A percentile compares a stretch with the other conserved stretches of the same genome.
Conservation (phyloP, 345 rosid genomes). For the Salix koriyanagi region DNA sequence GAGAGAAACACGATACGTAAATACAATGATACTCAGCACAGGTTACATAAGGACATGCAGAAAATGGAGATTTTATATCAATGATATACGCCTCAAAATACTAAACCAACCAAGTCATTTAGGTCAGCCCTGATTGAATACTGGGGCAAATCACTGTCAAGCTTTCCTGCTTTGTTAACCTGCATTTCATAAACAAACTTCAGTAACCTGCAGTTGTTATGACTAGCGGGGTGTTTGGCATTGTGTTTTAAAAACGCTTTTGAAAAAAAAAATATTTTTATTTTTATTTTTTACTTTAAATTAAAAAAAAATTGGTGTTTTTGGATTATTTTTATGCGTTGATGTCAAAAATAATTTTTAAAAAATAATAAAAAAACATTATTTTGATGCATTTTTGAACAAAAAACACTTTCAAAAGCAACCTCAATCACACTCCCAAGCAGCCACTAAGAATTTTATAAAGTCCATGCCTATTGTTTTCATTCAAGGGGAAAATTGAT, state of each 20-base stretch:
- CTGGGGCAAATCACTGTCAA: constrained; percentile 65
- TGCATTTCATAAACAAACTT: constrained; percentile 21
- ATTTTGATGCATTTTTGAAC: too few species aligned
- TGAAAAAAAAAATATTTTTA: too few species aligned
- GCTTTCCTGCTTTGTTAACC: constrained; percentile 77
- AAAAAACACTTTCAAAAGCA: too few species aligned
- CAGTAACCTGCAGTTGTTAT: neutral
- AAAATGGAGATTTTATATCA: neutral
- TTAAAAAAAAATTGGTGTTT: too few species aligned
- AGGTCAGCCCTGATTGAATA: constrained; percentile 66
- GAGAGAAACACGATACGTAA: neutral
- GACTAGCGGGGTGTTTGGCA: neutral
- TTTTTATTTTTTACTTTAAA: too few species aligned
- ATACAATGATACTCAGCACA: neutral
- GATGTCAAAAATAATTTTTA: too few species aligned
- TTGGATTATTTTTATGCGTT: too few species aligned
- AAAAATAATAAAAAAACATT: too few species aligned
- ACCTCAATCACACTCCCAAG: too few species aligned
- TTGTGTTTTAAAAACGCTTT: too few species aligned
- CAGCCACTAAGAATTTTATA: neutral
- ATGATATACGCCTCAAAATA: constrained; percentile 10
- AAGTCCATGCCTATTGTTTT: too few species aligned
- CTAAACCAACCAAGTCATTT: constrained; percentile 57
- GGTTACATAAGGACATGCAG: neutral
- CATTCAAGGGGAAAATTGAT: too few species aligned